Base-by-base conservation (phyloP, 257 asterid genomes). In the Perilla frutescens region DNA sequence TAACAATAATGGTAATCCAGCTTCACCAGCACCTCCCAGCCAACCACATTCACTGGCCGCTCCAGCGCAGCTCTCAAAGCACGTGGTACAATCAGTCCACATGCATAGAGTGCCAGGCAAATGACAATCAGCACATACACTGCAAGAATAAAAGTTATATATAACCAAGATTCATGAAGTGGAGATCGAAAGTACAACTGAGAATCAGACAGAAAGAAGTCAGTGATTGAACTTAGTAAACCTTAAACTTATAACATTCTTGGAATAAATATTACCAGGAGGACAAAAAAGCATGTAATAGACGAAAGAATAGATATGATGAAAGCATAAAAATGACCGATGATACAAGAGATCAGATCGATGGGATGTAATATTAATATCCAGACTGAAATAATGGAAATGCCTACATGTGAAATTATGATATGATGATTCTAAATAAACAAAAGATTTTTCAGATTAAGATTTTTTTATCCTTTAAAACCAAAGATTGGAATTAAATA, bases 71-170 rank as follows among this genome's bases (percentile, higher is more conserved):
- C 96, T 79, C 73, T 93, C 98, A 58, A 93, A 91, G 91, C 97
- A 93, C 6, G 96, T 83, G 76, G 98, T 89, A 76, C 98, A 93
- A 66, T 93, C 98, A 13, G 97, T 89, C 98, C 98, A 93, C 92
- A 93, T 91, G 81, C 98, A 93, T 56, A 93, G 97, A 13, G 98
- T 93, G 53, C 98, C 97, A 12, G 98, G 98, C 75, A 93, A 84
- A 83, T 93, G 98, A 80, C 98, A 93, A 76, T 93, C 98, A 2
- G 96, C 97, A 79, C 98, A 93, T 41, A 91, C 77, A 72, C 97
- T 93, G 96, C 85, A 13, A 60, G 73, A 57, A 9, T 0, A 5
- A 43, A 47, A 32, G 32, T 59, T 37, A 20, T 36, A 13, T 36
- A 48, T 55, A 8, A 45, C 43, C 7, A 59, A 67, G 59, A 51